Base-by-base conservation (phyloP, 2,329 filamentous ascomycete species). In the Stemphylium beticola region DNA sequence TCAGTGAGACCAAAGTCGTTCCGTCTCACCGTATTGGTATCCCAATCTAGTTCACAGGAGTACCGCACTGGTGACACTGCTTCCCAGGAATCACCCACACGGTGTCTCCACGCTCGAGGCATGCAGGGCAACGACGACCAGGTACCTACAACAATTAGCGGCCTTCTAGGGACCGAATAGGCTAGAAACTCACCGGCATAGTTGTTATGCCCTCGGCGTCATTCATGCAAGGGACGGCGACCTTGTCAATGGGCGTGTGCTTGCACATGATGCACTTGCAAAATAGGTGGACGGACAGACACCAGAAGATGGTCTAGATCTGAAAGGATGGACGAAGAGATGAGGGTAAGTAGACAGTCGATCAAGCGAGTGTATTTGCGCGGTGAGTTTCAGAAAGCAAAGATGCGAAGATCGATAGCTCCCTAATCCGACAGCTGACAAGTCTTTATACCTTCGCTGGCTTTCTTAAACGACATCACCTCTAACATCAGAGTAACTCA, bases 31-130 rank as follows among this genome's bases (percentile, higher is more conserved):
- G 42, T 55, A 60, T 57, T 34, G 6, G 18, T 52, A 36, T 14
- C 14, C 15, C 40, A 12, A 8, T 18, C 49, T 64, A 76, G 52
- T 75, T 76, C 31, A 77, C 74, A n/a, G 73, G 71, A 45, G 74
- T 75, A 39, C 74, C 74, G 46, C 74, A 77, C 39, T 71, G 62
- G 7, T 73, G 71, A 55, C 74, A 77, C 59, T 70, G 72, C 53
- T 76, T 76, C 22, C 74, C 74, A 4, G 73, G 74, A 45, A 76
- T 73, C 17, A 77, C 74, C 74, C 74, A 77, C 2, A 77, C 72
- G 2, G 72, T 74, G 39, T 75, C 66, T n/a, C 74, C 74, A 38
- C 73, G 69, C 47, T 75, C 74, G 40, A 76, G 66, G 47, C 74
- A 77, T 29, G 71, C 67, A 22, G 74, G 74, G 64, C 74, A 77